These are phyloP conservation scores for Gaeumannomyces sp. DNA, from an alignment of 2,329 filamentous ascomycete genomes.

Conservation along the genomic window DNA sequence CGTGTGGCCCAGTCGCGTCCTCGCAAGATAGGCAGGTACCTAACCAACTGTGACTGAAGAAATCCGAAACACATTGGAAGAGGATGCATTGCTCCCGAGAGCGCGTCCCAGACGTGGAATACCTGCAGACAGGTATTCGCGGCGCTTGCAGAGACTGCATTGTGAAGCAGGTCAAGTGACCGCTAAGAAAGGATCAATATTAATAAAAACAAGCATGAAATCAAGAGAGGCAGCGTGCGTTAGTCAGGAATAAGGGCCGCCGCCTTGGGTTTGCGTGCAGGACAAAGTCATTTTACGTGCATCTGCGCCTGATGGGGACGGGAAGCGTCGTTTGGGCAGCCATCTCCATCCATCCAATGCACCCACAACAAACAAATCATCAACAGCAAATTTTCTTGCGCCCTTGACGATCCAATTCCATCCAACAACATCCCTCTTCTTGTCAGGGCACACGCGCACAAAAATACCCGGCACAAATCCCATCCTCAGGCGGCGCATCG, in stretches of 20 bases:
- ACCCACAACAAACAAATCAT: neutral
- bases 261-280: no score
- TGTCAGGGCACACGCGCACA: neutral
- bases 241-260: neutral
- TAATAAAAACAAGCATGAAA: neutral
- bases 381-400: neutral
- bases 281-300: neutral
- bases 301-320: neutral
- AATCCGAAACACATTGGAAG: neutral
- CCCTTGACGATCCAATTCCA: neutral
- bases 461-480: neutral
- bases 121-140: neutral
- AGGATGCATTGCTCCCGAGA: neutral
- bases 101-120: neutral
- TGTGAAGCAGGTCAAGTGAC: no score
- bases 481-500: neutral
- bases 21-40: no score
- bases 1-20: neutral
- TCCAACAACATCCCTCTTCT: neutral
- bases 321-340: neutral
- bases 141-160: neutral
- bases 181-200: no score
- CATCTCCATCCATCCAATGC: neutral
- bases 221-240: neutral
- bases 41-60: neutral